Evolutionary conservation across 805 yeast genomes (phyloP), one percentile per base, ranked within the genome.

Genomic region (Saccharomycopsis sp.): DNA sequence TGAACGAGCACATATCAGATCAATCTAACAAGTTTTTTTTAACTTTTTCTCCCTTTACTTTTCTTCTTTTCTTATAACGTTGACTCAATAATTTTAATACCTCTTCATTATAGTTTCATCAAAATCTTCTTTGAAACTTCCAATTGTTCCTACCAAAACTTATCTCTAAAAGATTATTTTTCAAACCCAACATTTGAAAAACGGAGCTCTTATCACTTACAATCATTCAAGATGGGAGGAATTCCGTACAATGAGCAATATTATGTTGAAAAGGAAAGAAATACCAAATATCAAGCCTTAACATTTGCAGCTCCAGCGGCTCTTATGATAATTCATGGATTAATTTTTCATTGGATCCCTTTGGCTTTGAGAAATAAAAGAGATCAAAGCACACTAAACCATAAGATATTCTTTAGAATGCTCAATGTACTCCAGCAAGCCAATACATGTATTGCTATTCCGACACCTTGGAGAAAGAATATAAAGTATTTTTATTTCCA

Each of bases 321-420:
- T 3, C 39, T 55, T 1, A 51, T 69, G 6, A 34, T 58, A 1
- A 18, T 57, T 5, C 66, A 68, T 51, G 74, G 74, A 2, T 5
- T 62, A 1, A n/a, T 66, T 3, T 64, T 66, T 49, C 56, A 58
- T 34, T 66, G 71, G 70, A 50, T 64, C 5, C 71, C 71, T 3
- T 46, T 55, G 27, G 51, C 31, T 26, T 45, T 65, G 10, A 47
- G 72, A 31, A 26, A 35, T 3, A 34, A 23, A 31, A 28, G 31
- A 28, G 31, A 28, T n/a, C 10, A 28, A n/a, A n/a, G 15, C 15
- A 5, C 15, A n/a, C 31, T 28, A 9, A 26, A n/a, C 40, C 15
- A 20, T 5, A 26, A 21, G 20, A 26, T 27, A 14, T 60, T 51
- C 37, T 66, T 61, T 45, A 49, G 44, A 14, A 44, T 60, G 23